phyloP scores from a whole-genome alignment of 345 rosid species.

The Brassica cretica region DNA sequence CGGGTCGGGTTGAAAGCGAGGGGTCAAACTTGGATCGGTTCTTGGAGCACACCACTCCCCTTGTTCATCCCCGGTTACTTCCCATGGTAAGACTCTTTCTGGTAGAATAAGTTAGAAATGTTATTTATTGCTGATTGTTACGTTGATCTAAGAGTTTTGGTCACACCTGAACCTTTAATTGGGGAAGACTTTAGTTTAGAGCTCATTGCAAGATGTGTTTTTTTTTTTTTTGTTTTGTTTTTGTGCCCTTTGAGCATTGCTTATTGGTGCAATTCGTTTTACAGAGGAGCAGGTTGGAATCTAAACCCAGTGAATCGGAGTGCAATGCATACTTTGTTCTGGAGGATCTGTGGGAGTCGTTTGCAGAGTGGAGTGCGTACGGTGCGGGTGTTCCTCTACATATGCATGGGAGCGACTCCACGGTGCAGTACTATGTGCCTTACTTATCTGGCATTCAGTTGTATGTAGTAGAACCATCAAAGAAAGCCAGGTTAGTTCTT shows the following conservation, averaged over 20 bases:
- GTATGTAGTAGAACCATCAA: conserved; percentile 58
- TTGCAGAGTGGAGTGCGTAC: conserved; percentile 89
- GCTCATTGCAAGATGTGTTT: neutral
- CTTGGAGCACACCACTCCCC: conserved; percentile 79
- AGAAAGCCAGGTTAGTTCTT: conserved; percentile 54
- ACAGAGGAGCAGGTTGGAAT: conserved; percentile 49
- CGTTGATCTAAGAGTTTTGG: conserved; percentile 17
- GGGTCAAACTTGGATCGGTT: conserved; percentile 88
- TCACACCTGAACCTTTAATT: conserved; percentile 8
- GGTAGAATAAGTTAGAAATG: neutral
- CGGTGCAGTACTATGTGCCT: conserved; percentile 88
- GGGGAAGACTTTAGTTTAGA: conserved; percentile 2
- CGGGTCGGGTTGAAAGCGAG: conserved; percentile 34
- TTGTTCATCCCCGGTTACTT: conserved; percentile 57
- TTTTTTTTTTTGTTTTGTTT: neutral
- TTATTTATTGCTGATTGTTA: neutral
- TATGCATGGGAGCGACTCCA: conserved; percentile 69
- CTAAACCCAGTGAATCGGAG: conserved; percentile 30
- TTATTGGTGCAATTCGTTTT: conserved; percentile 15
- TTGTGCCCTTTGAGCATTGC: neutral
- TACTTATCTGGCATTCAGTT: conserved; percentile 90
- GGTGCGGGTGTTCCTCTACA: conserved; percentile 87
- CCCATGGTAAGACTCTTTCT: conserved; percentile 52
- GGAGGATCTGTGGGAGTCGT: conserved; percentile 84
- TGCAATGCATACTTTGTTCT: conserved; percentile 54